Conservation (phyloP, 23 red algal genomes). For the Gracilaria vermiculophylla region DNA sequence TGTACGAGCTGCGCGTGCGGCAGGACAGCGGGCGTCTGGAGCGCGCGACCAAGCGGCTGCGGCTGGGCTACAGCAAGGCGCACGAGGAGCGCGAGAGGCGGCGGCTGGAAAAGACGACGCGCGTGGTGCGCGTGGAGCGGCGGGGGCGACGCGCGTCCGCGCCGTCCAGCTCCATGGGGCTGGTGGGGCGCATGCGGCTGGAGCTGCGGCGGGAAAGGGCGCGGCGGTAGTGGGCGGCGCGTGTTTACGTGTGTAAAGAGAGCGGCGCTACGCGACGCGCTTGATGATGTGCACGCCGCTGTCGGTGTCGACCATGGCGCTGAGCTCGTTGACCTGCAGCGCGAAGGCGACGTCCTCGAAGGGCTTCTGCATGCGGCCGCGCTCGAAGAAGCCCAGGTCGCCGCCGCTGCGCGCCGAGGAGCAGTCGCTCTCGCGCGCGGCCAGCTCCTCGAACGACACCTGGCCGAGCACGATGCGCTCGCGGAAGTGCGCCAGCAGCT, state of each 20-base stretch:
- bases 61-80: slow-evolving; percentile 15
- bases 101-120: background rate
- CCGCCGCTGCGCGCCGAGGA: slow-evolving; percentile 69
- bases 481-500: slow-evolving; percentile 29
- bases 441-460: slow-evolving; percentile 67
- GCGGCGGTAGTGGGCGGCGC: background rate
- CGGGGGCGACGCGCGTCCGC: background rate
- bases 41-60: background rate
- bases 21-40: background rate
- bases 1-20: slow-evolving; percentile 22
- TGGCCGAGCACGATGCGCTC: slow-evolving; percentile 55
- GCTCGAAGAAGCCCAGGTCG: slow-evolving; percentile 76
- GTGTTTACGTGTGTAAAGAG: too few relatives aligned
- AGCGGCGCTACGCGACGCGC: slow-evolving; percentile 68
- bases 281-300: slow-evolving; percentile 83
- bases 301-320: slow-evolving; percentile 79
- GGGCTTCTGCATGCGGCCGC: slow-evolving; percentile 76
- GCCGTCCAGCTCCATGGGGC: background rate
- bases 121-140: background rate
- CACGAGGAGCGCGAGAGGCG: slow-evolving; percentile 17
- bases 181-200: background rate
- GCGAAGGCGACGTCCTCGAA: slow-evolving; percentile 82
- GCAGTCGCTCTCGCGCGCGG: slow-evolving; percentile 74
- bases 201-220: background rate
- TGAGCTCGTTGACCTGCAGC: slow-evolving; percentile 78